phyloP scores from a whole-genome alignment of 768 basidiomycete species.

The Termitomyces heimii region DNA sequence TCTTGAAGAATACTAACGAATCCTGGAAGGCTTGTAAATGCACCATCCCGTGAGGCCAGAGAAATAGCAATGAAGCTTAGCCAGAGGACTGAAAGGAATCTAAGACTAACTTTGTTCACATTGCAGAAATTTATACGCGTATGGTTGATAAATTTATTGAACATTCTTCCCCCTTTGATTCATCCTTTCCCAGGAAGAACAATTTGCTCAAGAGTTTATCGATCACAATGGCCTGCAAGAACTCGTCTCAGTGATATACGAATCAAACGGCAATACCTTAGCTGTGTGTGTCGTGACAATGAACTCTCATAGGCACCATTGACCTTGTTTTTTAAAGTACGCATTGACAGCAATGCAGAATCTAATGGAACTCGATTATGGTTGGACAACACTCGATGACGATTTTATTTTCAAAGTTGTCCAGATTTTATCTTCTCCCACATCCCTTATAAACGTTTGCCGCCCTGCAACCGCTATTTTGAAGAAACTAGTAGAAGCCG shows the following conservation, averaged over 20 bases:
- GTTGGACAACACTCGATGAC: conserved; percentile 70
- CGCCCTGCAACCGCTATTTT: conserved; percentile 88
- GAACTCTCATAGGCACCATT: neutral
- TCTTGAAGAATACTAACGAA: neutral
- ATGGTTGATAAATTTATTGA: conserved; percentile 14
- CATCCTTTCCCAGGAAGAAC: conserved; percentile 56
- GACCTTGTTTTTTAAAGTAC: conserved; percentile 49
- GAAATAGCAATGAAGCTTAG: conserved; percentile 70
- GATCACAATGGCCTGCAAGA: conserved; percentile 63
- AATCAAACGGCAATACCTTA: conserved; percentile 73
- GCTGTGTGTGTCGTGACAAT: conserved; percentile 52
- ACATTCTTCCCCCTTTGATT: neutral
- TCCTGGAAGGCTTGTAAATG: conserved; percentile 60
- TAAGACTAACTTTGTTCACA: conserved; percentile 68
- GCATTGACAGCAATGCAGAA: conserved; percentile 83
- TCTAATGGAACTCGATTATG: conserved; percentile 80
- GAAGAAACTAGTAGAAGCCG: conserved; percentile 85
- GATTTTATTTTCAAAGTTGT: conserved; percentile 75
- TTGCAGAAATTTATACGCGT: conserved; percentile 79
- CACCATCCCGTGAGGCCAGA: conserved; percentile 73
- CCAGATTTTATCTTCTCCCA: conserved; percentile 67
- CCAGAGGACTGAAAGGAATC: conserved; percentile 49
- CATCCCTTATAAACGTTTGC: conserved; percentile 82
- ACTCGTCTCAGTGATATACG: conserved; percentile 64
- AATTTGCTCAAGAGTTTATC: conserved; percentile 77